Conservation (phyloP, 148 eudicot species). For the Amaranthus hypochondriacus region DNA sequence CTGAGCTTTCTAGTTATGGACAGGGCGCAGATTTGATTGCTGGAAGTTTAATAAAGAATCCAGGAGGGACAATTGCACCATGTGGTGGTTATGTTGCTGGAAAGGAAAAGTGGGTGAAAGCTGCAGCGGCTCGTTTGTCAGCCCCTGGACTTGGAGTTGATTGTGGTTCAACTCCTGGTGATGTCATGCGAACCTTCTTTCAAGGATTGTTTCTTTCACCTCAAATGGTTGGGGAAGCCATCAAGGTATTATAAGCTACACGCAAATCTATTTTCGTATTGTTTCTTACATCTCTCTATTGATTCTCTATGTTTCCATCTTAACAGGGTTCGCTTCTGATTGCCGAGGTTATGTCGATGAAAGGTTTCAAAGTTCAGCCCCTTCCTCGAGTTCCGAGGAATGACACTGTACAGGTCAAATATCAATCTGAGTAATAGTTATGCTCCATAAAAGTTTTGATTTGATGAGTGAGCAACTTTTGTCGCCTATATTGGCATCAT, state of each 20-base stretch:
- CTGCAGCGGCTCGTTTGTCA: slow-evolving; percentile 93
- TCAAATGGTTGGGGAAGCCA: slow-evolving; percentile 98
- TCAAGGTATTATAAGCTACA: slow-evolving; percentile 45
- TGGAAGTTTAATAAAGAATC: slow-evolving; percentile 92
- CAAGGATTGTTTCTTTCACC: slow-evolving; percentile 93
- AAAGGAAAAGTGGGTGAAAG: slow-evolving; percentile 71
- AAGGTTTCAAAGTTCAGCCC: slow-evolving; percentile 88
- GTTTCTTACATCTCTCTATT: neutral
- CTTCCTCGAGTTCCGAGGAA: slow-evolving; percentile 68
- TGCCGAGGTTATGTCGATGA: slow-evolving; percentile 88
- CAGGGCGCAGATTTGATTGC: slow-evolving; percentile 98
- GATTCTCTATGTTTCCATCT: slow-evolving; percentile 1
- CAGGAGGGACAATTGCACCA: slow-evolving; percentile 98
- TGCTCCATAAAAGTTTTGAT: neutral
- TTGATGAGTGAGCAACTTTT: neutral
- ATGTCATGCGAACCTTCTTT: slow-evolving; percentile 73
- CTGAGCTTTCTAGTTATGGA: slow-evolving; percentile 17
- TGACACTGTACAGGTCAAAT: slow-evolving; percentile 79
- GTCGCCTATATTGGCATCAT: neutral
- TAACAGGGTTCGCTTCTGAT: slow-evolving; percentile 72
- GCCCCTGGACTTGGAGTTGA: slow-evolving; percentile 95
- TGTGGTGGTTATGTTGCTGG: slow-evolving; percentile 99
- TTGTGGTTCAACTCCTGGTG: slow-evolving; percentile 94
- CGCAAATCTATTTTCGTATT: neutral
- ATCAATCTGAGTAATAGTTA: neutral